phyloP scores from a whole-genome alignment of 1,139 yeast species.

The Geotrichum macrosporum region DNA sequence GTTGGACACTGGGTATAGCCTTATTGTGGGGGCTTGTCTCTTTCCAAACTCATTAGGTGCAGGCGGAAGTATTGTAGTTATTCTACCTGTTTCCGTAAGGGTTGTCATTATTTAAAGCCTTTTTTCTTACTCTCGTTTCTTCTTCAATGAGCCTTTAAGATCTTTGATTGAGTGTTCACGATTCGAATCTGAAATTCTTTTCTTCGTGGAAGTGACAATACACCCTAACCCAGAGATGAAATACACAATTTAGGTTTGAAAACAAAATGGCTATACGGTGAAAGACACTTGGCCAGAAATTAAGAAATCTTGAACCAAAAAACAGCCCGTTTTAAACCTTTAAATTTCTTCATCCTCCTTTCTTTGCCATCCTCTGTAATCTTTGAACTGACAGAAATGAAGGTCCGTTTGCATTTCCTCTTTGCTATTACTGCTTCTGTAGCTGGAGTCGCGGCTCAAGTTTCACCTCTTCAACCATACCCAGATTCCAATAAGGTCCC shows the following conservation, averaged over 20 bases:
- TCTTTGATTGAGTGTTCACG: no score
- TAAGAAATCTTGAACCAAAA: no score
- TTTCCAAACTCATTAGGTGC: conserved; percentile 25
- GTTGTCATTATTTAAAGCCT: conserved; percentile 34
- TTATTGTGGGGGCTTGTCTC: conserved; percentile 30
- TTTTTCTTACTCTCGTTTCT: no score
- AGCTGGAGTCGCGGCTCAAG: conserved; percentile 10
- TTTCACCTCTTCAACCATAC: conserved; percentile 12
- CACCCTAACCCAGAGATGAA: no score
- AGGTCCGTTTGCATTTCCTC: background rate
- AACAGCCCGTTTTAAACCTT: no score
- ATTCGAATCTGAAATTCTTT: no score
- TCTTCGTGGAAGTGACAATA: no score
- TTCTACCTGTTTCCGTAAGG: conserved; percentile 29
- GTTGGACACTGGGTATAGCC: conserved; percentile 37
- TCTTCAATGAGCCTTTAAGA: no score
- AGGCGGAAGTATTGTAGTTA: conserved; percentile 28
- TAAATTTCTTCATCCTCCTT: no score
- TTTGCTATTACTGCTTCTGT: conserved; percentile 3
- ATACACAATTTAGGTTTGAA: no score
- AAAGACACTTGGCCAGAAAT: conserved; percentile 16
- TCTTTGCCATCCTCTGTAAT: no score
- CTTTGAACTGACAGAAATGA: conserved; percentile 1
- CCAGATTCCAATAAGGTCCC: conserved; percentile 18
- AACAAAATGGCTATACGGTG: no score